Evolutionary conservation across 768 basidiomycete species (phyloP).

Genomic region (Phanerodontia chrysosporium): DNA sequence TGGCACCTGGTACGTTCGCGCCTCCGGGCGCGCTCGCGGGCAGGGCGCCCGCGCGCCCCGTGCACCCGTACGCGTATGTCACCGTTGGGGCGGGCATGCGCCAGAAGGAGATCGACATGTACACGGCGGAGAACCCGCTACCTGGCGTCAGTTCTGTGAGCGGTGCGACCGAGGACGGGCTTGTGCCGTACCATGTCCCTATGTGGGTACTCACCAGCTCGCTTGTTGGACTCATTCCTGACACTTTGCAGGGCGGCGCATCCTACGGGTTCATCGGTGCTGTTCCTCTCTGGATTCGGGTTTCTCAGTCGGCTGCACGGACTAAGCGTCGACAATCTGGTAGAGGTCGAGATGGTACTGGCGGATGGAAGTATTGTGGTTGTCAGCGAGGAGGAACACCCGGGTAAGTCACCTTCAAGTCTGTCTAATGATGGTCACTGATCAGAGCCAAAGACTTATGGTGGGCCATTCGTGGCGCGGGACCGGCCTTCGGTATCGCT

Average conservation of each 20-base stretch:
- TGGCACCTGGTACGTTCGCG: conserved; percentile 9
- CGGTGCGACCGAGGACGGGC: conserved; percentile 42
- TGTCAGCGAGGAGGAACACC: conserved; percentile 66
- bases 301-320: conserved; percentile 81
- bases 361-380: conserved; percentile 85
- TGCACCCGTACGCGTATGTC: conserved; percentile 71
- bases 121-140: conserved; percentile 64
- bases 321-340: conserved; percentile 83
- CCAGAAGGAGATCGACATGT: conserved; percentile 81
- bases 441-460: conserved; percentile 61
- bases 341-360: conserved; percentile 89
- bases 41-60: conserved; percentile 44
- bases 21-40: conserved; percentile 29
- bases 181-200: conserved; percentile 77
- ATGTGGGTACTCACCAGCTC: conserved; percentile 45
- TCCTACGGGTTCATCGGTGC: conserved; percentile 73
- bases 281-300: conserved; percentile 87
- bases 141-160: conserved; percentile 42
- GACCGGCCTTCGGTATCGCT: conserved; percentile 77
- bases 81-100: conserved; percentile 84
- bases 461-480: conserved; percentile 86
- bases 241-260: conserved; percentile 56
- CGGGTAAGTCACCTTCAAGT: conserved; percentile 24
- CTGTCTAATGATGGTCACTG: neutral
- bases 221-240: neutral